A percentile compares a stretch with the other conserved stretches of the same genome.
phyloP scores from a whole-genome alignment of 2,329 filamentous ascomycete species.

The Xylaria sp. region DNA sequence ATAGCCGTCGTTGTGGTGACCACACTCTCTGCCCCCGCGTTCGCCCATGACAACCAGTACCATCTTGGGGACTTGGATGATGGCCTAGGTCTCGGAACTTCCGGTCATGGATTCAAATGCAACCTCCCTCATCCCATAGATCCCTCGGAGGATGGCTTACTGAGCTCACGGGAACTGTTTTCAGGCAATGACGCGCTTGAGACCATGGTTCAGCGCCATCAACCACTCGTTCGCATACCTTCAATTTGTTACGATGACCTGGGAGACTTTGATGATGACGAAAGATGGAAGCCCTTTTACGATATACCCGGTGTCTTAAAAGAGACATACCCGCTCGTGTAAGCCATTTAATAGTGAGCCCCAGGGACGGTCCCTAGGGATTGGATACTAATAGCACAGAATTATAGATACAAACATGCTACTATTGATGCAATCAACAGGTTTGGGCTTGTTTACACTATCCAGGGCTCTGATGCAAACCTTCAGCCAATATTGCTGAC shows the following conservation, averaged over 20 bases:
- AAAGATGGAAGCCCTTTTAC: constrained; percentile 24
- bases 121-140: constrained; percentile 5
- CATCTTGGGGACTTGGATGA: too few relatives aligned
- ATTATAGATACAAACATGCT: constrained; percentile 11
- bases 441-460: constrained; percentile 20
- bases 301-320: not conserved
- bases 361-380: not conserved
- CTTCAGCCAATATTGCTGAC: constrained; percentile 17
- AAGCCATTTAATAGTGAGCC: not conserved
- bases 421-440: constrained; percentile 3
- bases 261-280: constrained; percentile 15
- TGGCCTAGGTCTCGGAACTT: too few relatives aligned
- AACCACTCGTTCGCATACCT: constrained; percentile 19
- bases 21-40: too few relatives aligned
- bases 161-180: constrained; percentile 18
- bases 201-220: constrained; percentile 14
- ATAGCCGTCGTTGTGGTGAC: too few relatives aligned
- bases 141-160: constrained; percentile 6
- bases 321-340: constrained; percentile 18
- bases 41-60: too few relatives aligned
- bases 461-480: constrained; percentile 5
- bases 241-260: constrained; percentile 27
- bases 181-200: constrained; percentile 1
- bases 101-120: constrained; percentile 1
- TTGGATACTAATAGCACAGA: not conserved